phyloP scores from a whole-genome alignment of 1,139 yeast genomes.

The Suhomyces kunorum region DNA sequence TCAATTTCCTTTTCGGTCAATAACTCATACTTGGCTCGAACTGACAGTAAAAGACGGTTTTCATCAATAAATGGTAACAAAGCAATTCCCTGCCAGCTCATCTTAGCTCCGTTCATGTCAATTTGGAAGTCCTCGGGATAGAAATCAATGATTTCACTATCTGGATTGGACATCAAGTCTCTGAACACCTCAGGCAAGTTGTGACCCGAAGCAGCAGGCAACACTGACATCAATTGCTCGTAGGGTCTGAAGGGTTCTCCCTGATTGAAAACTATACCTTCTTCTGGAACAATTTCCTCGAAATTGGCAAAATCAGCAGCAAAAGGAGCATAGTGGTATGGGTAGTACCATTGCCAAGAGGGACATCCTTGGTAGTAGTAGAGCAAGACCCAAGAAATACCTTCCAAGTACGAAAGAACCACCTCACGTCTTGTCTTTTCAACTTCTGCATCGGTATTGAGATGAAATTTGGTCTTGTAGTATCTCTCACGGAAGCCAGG shows the following conservation, averaged over 20 bases:
- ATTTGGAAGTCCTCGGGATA: slow-evolving; percentile 87
- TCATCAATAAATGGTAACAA: slow-evolving; percentile 90
- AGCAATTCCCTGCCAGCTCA: slow-evolving; percentile 96
- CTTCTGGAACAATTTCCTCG: slow-evolving; percentile 43
- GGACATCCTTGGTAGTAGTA: slow-evolving; percentile 98
- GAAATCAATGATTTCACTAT: slow-evolving; percentile 85
- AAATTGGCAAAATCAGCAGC: slow-evolving; percentile 80
- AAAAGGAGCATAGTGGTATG: slow-evolving; percentile 97
- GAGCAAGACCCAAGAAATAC: slow-evolving; percentile 90
- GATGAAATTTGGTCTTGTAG: slow-evolving; percentile 73
- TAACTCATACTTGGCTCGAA: slow-evolving; percentile 61
- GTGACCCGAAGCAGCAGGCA: slow-evolving; percentile 97
- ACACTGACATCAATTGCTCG: slow-evolving; percentile 95
- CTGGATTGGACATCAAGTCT: slow-evolving; percentile 76
- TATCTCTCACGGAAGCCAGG: slow-evolving; percentile 86
- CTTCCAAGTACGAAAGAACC: slow-evolving; percentile 80
- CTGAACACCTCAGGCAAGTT: slow-evolving; percentile 83
- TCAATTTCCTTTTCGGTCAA: slow-evolving; percentile 68
- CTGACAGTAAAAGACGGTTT: slow-evolving; percentile 64
- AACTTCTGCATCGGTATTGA: slow-evolving; percentile 56
- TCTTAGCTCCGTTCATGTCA: slow-evolving; percentile 93
- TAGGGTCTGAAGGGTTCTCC: slow-evolving; percentile 90
- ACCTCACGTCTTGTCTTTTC: slow-evolving; percentile 58
- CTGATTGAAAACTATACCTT: slow-evolving; percentile 60
- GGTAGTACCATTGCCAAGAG: slow-evolving; percentile 98